Evolutionary conservation across 495 filamentous ascomycete genomes (phyloP), one percentile per base, ranked within the genome.

Genomic region (Xylaria curta): DNA sequence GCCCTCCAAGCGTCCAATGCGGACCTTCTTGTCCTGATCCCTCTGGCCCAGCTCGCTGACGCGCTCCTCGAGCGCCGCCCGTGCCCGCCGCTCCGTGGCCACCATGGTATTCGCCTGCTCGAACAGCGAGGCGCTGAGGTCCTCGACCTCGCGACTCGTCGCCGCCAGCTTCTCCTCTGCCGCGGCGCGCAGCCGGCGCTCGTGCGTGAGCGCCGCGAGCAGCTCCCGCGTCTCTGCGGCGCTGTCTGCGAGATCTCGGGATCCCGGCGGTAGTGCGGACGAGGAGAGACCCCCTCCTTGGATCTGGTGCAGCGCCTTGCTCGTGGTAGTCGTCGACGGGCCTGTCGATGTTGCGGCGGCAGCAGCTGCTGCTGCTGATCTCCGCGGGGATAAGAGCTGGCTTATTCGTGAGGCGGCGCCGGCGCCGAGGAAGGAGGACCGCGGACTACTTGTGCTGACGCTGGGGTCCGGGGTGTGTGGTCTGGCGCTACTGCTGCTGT

Each of bases 21-120:
- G 80, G 64, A 85, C 86, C 72, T 88, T 84, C 85, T 93, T 94
- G 76, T 94, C 92, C 31, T 79, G 82, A 73, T 95, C 93, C 49
- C 93, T 77, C 40, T 86, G 81, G 81, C 95, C 92, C 46, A 95
- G 80, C 73, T 91, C 85, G 36, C 81, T 86, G 0, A 95, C 88
- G 40, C 92, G 79, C 78, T 93, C 91, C 79, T 97, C 94, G 40
- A 98, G 84, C 79, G 87, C 88, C 8, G 92, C 93, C 51, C 93
- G 83, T 44, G 92, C 93, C 78, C 91, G 89, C 58, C 96, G 86
- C 85, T 98, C 96, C 75, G 89, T 83, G 19, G 95, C 94, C 31
- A 99, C 96, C 95, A 99, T 98, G 85, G 97, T 93, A 76, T 98
- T 98, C 21, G 96, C 96, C 81, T 97, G 91, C 78, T 93, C 90